These are phyloP conservation scores for Ogataea dorogensis DNA, from an alignment of 805 yeast genomes.

Conservation along the genomic window DNA sequence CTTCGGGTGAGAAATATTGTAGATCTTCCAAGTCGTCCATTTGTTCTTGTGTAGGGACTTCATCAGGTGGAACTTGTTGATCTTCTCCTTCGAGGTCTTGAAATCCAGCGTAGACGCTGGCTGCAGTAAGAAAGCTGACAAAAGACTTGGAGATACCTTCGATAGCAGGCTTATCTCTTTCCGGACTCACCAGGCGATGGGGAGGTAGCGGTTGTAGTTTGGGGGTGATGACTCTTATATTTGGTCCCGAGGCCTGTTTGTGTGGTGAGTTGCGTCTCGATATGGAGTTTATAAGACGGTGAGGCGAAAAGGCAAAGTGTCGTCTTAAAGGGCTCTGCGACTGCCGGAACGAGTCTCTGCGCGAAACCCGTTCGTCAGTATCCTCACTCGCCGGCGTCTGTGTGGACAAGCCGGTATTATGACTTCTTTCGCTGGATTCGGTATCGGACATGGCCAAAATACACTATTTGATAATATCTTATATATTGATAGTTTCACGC, in stretches of 20 bases:
- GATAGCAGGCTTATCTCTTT: slow-evolving; percentile 21
- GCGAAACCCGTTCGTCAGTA: slow-evolving; percentile 10
- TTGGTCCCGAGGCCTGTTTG: slow-evolving; percentile 12
- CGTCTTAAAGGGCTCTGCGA: slow-evolving; percentile 11
- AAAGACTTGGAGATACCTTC: slow-evolving; percentile 50
- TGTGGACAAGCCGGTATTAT: background rate
- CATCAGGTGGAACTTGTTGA: slow-evolving; percentile 27
- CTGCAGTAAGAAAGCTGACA: slow-evolving; percentile 55
- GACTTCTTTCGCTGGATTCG: slow-evolving; percentile 3
- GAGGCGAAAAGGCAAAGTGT: slow-evolving; percentile 28
- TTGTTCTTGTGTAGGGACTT: slow-evolving; percentile 24
- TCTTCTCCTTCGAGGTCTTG: slow-evolving; percentile 35
- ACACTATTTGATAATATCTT: background rate
- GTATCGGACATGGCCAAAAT: slow-evolving; percentile 5
- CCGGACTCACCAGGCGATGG: slow-evolving; percentile 11
- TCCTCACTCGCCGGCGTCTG: slow-evolving; percentile 6
- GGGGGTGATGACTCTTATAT: slow-evolving; percentile 12
- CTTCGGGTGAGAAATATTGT: slow-evolving; percentile 1
- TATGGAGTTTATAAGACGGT: slow-evolving; percentile 21
- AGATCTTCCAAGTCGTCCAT: slow-evolving; percentile 16
- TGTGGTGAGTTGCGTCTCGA: slow-evolving; percentile 22
- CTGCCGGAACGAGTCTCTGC: slow-evolving; percentile 11
- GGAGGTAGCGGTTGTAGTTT: slow-evolving; percentile 10
- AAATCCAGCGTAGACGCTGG: slow-evolving; percentile 49
- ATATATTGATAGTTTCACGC: slow-evolving; percentile 9